phyloP scores from a whole-genome alignment of 305 asterid genomes.

The Solanum aculeatissimum region DNA sequence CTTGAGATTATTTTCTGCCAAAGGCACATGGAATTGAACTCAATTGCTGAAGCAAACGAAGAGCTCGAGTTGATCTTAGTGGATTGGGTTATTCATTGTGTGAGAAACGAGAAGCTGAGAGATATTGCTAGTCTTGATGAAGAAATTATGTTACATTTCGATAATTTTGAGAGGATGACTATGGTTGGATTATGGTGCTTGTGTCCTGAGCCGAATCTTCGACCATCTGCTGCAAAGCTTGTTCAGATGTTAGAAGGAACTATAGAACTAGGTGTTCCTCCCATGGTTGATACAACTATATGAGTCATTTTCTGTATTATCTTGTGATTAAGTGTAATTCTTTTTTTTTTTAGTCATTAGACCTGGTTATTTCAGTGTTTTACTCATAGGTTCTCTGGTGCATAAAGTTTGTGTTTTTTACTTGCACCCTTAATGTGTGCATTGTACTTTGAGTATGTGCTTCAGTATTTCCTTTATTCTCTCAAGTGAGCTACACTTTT shows the following conservation, averaged over 20 bases:
- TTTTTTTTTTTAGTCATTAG: neutral
- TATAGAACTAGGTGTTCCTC: neutral
- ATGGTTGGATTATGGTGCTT: conserved; percentile 2
- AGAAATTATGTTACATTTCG: neutral
- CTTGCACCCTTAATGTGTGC: neutral
- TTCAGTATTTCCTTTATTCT: neutral
- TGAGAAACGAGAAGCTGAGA: neutral
- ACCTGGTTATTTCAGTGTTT: neutral
- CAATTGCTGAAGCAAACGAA: neutral
- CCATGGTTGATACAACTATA: neutral
- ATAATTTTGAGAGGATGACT: neutral
- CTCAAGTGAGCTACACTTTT: neutral
- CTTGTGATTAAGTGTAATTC: neutral
- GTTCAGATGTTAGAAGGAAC: conserved; percentile 5
- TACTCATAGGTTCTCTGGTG: neutral
- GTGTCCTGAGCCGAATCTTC: neutral
- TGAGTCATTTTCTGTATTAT: neutral
- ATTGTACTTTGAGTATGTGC: neutral
- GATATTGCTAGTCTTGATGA: neutral
- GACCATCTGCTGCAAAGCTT: conserved; percentile 1
- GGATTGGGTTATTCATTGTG: neutral
- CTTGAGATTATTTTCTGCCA: neutral
- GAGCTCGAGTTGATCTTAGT: neutral
- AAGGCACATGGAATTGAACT: neutral
- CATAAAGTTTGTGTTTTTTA: neutral